Base-by-base conservation (phyloP, 257 asterid genomes). In the Nicotiana undulata region DNA sequence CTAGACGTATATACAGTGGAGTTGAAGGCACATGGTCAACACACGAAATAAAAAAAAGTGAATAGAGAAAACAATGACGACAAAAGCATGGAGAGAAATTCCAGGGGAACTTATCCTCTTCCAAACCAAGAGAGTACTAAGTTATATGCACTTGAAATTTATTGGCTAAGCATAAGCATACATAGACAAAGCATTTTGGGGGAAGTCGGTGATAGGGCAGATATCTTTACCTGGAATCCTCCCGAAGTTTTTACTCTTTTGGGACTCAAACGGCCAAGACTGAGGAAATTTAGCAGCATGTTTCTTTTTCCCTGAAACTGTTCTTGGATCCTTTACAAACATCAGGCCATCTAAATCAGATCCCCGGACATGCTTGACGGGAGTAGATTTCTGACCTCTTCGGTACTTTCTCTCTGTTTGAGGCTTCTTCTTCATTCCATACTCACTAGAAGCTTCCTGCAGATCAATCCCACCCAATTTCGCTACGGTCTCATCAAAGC, bases 401-500 rank as follows among this genome's bases (percentile, higher is more conserved):
- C 24, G 83, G 77, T 70, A 83, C 82, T 90, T 93, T 65, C 86
- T 89, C 67, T 84, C 83, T 74, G 82, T 80, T 40, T 51, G 85
- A 84, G 86, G 87, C 59, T 88, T 89, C 85, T 88, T 89, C 85
- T 79, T 81, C 89, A 64, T 81, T 77, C 96, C 98, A 84, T 89
- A 92, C 86, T 87, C 92, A 82, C 81, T 88, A 22, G 99, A 95
- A 28, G 95, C 97, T 76, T 92, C 97, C 87, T 87, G 94, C 81
- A 95, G 98, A 82, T 85, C 87, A 80, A 95, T 92, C 37, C 97
- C 97, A 80, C 93, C 88, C 85, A 95, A 82, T 89, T 90, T 94
- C 79, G 85, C 84, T 59, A 89, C 31, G 20, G 96, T 87, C 76
- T 87, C 91, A 76, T 85, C 89, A 59, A 83, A 75, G 79, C 89